Evolutionary conservation across 768 basidiomycete species (phyloP).

Genomic region (Chalciporus piperatus): DNA sequence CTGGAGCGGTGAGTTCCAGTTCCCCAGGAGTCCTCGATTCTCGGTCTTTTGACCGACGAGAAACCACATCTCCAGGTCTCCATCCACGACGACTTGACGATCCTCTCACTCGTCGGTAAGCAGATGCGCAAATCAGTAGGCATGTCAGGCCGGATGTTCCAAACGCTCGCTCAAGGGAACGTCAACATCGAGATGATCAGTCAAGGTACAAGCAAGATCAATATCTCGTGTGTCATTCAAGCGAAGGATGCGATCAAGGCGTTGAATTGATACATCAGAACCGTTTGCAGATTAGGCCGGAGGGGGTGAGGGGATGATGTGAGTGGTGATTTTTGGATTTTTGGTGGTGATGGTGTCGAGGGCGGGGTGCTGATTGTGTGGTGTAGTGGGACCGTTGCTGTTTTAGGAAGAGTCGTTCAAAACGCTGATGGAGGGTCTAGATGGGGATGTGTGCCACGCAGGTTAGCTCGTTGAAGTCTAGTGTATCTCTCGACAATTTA

Average conservation of each 20-base stretch:
- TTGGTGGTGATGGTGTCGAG: neutral
- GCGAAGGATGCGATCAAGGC: conserved; percentile 86
- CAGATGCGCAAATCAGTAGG: conserved; percentile 96
- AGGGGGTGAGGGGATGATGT: conserved; percentile 24
- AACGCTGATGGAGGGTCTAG: neutral
- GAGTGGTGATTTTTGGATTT: neutral
- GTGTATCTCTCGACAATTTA: too few relatives aligned
- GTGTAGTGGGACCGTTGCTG: conserved; percentile 23
- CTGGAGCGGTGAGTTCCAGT: conserved; percentile 61
- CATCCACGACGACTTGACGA: conserved; percentile 86
- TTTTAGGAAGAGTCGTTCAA: conserved; percentile 10
- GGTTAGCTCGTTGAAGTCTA: too few relatives aligned
- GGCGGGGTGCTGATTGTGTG: neutral
- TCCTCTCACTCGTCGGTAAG: conserved; percentile 94
- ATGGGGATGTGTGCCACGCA: neutral
- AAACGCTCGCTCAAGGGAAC: conserved; percentile 87
- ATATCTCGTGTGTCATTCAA: conserved; percentile 92
- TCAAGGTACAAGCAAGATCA: conserved; percentile 95
- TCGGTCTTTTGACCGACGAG: too few relatives aligned
- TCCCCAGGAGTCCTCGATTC: too few relatives aligned
- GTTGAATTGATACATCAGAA: conserved; percentile 92
- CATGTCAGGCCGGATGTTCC: conserved; percentile 93
- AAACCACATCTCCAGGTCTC: conserved; percentile 55
- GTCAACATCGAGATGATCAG: conserved; percentile 99
- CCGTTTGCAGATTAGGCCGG: conserved; percentile 66